Evolutionary conservation across 2,329 filamentous ascomycete species (phyloP).

Genomic region (Rhynchosporium secalis): DNA sequence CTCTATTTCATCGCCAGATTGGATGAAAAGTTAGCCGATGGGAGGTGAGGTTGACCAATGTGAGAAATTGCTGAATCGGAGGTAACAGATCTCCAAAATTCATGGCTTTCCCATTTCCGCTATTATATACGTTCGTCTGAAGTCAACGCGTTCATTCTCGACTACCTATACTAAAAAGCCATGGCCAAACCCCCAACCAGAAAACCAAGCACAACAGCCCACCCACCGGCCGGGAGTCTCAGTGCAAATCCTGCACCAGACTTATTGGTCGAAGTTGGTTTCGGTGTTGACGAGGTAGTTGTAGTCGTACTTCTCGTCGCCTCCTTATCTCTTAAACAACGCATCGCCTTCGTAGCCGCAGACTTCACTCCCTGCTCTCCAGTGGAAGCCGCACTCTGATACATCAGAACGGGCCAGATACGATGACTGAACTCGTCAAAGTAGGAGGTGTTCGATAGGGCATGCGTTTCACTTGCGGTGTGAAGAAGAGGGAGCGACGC

Average conservation of each 20-base stretch:
- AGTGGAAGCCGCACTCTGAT: neutral
- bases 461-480: neutral
- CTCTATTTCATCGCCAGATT: no score
- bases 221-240: neutral
- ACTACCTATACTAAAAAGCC: neutral
- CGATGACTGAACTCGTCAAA: neutral
- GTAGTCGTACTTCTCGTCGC: neutral
- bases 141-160: no score
- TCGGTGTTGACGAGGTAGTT: neutral
- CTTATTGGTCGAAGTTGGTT: neutral
- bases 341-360: neutral
- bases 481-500: neutral
- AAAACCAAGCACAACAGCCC: neutral
- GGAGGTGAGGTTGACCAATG: no score
- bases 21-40: no score
- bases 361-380: neutral
- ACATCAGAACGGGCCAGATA: slow-evolving; percentile 1
- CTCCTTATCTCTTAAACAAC: neutral
- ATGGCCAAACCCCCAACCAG: neutral
- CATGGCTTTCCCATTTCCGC: no score
- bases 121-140: no score
- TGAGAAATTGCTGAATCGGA: no score
- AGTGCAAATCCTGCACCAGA: neutral
- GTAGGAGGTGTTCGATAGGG: neutral
- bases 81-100: neutral